phyloP scores from a whole-genome alignment of 257 asterid species.

The Solanum chiquidenum region DNA sequence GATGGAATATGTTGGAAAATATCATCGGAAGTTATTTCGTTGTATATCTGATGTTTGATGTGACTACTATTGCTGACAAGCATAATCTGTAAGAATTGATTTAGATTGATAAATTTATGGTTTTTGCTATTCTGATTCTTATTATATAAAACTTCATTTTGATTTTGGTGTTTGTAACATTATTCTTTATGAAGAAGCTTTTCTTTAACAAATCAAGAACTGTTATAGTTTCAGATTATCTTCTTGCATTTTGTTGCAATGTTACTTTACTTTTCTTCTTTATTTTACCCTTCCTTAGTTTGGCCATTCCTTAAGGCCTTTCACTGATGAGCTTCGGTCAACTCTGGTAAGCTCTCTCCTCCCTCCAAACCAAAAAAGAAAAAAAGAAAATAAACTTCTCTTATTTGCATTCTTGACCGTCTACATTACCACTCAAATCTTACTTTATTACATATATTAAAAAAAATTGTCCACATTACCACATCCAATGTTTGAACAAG shows the following conservation, averaged over 20 bases:
- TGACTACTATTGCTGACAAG: neutral
- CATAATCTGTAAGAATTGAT: neutral
- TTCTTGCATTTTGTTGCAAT: neutral
- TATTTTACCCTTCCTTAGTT: neutral
- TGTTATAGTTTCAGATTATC: neutral
- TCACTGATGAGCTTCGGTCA: neutral
- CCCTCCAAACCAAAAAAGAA: neutral
- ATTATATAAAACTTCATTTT: neutral
- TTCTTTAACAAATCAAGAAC: neutral
- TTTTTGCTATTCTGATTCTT: neutral
- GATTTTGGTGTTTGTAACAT: neutral
- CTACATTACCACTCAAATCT: neutral
- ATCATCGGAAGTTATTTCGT: neutral
- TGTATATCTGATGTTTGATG: neutral
- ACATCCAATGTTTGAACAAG: neutral
- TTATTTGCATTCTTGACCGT: neutral
- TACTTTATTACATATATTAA: neutral
- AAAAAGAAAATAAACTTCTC: neutral
- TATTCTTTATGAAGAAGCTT: neutral
- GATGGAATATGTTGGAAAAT: neutral
- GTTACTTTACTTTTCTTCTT: neutral
- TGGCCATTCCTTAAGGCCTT: neutral
- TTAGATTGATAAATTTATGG: neutral
- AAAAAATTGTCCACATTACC: neutral
- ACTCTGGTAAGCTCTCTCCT: neutral